Evolutionary conservation across 169 alveolate species (phyloP).

Genomic region (Cryptosporidium ryanae): DNA sequence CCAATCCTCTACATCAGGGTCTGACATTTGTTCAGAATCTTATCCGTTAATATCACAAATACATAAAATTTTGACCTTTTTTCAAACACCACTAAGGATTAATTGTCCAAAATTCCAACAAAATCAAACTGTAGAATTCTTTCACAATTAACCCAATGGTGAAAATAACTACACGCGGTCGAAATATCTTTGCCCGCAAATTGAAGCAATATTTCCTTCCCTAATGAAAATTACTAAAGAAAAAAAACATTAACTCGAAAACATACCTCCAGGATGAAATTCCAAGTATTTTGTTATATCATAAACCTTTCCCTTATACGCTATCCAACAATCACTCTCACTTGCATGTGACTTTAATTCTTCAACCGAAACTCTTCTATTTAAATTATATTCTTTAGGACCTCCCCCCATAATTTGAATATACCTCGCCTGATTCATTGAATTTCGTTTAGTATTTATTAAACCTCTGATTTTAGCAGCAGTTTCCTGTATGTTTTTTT

Average conservation of each 20-base stretch:
- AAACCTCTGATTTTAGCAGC: slow-evolving; percentile 2
- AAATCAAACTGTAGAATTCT: slow-evolving; percentile 38
- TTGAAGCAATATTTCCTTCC: slow-evolving; percentile 48
- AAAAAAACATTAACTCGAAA: not conserved
- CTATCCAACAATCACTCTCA: slow-evolving; percentile 47
- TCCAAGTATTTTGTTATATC: slow-evolving; percentile 58
- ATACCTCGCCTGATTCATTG: slow-evolving; percentile 49
- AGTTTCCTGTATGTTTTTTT: not conserved
- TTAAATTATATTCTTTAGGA: not conserved
- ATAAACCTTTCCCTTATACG: slow-evolving; percentile 60
- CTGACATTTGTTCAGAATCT: not conserved
- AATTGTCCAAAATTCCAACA: slow-evolving; percentile 37
- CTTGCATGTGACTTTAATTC: slow-evolving; percentile 26
- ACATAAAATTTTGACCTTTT: not conserved
- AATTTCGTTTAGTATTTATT: slow-evolving; percentile 2
- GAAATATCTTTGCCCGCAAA: slow-evolving; percentile 69
- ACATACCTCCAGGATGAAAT: slow-evolving; percentile 73
- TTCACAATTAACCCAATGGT: slow-evolving; percentile 74
- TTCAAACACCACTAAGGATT: not conserved
- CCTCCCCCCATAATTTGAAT: slow-evolving; percentile 19
- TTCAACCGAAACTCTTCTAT: slow-evolving; percentile 1
- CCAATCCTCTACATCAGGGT: slow-evolving; percentile 75
- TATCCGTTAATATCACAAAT: not conserved
- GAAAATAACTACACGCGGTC: slow-evolving; percentile 53
- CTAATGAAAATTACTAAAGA: not conserved